Evolutionary conservation across 2,329 filamentous ascomycete genomes (phyloP), one percentile per base, ranked within the genome.

Genomic region (Fusarium sp.): DNA sequence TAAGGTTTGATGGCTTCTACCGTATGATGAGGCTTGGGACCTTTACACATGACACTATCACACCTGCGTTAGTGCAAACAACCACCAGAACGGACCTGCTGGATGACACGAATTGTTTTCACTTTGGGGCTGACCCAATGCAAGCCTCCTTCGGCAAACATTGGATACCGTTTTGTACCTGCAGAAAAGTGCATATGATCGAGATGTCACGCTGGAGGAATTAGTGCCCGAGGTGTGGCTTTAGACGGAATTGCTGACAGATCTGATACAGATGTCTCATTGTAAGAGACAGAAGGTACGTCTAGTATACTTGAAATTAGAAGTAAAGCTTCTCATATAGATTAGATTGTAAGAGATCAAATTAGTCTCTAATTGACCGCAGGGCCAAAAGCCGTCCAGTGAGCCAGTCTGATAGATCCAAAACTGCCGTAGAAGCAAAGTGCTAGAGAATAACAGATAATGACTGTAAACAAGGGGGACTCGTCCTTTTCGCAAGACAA

Each of bases 21-120:
- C n/a, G n/a, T n/a, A n/a, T 8, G 24, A 36, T 38, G n/a, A 42
- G 56, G 56, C n/a, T 58, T 24, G 20, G n/a, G 26, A 17, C 1
- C 34, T 14, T 19, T 59, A 58, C 39, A 39, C 39, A 39, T 64
- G 60, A 58, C 51, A 28, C 19, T 24, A 39, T 43, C 51, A 34
- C 34, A 36, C 34, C 17, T 36, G 34, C 34, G 34, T 36, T 36
- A 36, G 34, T 36, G 34, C n/a, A 36, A 32, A 36, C 1, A 28
- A 7, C 4, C 17, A 32, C 23, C 30, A 28, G 30, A 45, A 46
- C 21, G 30, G n/a, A 14, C 26, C 19, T 7, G 9, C 17, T 21
- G 17, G 26, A 21, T 38, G 19, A 14, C 28, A 56, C 39, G 9
- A 1, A 6, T 11, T 14, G 14, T 4, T 17, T 30, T 19, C 3